Base-by-base conservation (phyloP, 2,329 filamentous ascomycete genomes). In the Hypoxylon sp. region DNA sequence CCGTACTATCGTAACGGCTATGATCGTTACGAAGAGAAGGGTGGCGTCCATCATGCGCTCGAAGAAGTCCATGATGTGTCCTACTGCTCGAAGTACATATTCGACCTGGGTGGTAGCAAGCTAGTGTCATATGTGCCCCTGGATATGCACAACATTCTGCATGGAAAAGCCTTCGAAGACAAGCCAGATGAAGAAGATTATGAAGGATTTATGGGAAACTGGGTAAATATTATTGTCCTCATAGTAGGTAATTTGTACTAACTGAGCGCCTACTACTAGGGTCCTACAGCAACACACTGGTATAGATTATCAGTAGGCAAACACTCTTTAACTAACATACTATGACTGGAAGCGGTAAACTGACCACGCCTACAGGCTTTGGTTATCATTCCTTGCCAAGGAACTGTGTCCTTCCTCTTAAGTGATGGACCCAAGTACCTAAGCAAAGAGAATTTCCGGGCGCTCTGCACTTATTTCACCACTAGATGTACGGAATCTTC, bases 141-240 rank as follows among this genome's bases (percentile, higher is more conserved):
- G 30, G 37, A 73, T 0, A 48, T 72, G 12, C 41, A 70, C 0
- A 50, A 71, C 6, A 50, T 78, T 5, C 67, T 79, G 9, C 51
- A 74, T 9, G 41, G 59, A 5, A 29, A 67, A 5, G 57, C 59
- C 16, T 78, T 77, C 47, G 64, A 64, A 0, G 61, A 60, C 5
- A 5, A 69, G 0, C 43, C 59, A 0, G 63, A 63, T 0, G 61
- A 74, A 9, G 73, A 76, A 48, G 61, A 73, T 0, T 75, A 76
- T 30, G 65, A 74, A 54, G 70, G 72, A 5, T 77, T 67, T 21
- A 74, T 69, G 67, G 74, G 75, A 0, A 76, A 76, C 46, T 71
- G 6, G 30, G 76, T 78, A 21, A 29, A 71, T 50, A 14, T 43
- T 32, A 21, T 57, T 9, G 12, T 45, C 5, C n/a, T n/a, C 25